A percentile compares a stretch with the other conserved stretches of the same genome.
Evolutionary conservation across 345 rosid species (phyloP).

Genomic region (Clausena lansium): DNA sequence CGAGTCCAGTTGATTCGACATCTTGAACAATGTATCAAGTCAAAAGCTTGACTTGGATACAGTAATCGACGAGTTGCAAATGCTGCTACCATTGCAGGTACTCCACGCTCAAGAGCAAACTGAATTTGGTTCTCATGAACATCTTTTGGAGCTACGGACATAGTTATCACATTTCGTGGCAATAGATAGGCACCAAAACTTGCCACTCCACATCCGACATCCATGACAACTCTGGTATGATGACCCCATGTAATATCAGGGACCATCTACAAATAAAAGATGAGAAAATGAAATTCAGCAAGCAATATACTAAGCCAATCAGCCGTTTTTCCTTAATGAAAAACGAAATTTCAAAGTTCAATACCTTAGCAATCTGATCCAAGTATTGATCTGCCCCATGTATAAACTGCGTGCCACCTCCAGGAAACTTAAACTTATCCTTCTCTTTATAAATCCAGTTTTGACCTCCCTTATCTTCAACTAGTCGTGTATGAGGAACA

Average conservation of each 20-base stretch:
- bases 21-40: constrained; percentile 93
- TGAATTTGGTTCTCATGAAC: constrained; percentile 99
- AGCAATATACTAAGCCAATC: background rate
- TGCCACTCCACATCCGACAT: constrained; percentile 97
- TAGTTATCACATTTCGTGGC: constrained; percentile 65
- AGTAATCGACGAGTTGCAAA: constrained; percentile 72
- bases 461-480: constrained; percentile 95
- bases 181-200: constrained; percentile 98
- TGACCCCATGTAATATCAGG: constrained; percentile 76
- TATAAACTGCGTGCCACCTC: constrained; percentile 98
- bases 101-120: constrained; percentile 99
- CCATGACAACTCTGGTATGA: constrained; percentile 70
- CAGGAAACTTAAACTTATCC: constrained; percentile 90
- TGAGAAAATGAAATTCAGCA: constrained; percentile 18
- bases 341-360: background rate
- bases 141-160: constrained; percentile 99
- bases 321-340: background rate
- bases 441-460: constrained; percentile 80
- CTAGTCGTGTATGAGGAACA: constrained; percentile 84
- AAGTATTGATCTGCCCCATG: constrained; percentile 92
- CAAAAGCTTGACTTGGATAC: constrained; percentile 97
- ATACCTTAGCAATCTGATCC: constrained; percentile 80
- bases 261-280: constrained; percentile 58
- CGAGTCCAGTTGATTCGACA: constrained; percentile 99
- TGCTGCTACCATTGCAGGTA: constrained; percentile 98